Percentiles rank a stretch among this genome's conserved stretches.
phyloP scores from a whole-genome alignment of 2,329 filamentous ascomycete species.

The Curvularia sp. region DNA sequence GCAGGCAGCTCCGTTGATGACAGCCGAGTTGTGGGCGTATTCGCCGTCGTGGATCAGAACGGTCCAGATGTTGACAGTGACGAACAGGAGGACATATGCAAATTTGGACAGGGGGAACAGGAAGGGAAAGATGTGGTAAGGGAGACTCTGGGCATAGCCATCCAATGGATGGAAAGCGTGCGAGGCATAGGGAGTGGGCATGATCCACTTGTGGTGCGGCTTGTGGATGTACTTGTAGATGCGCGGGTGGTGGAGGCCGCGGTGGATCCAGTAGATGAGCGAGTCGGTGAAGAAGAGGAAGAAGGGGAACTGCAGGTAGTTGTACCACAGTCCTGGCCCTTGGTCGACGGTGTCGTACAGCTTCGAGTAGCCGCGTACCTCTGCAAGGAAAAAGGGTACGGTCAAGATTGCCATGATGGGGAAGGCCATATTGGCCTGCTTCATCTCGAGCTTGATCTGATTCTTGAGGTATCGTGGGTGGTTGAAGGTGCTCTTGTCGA shows the following conservation, averaged over 20 bases:
- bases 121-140: slow-evolving; percentile 93
- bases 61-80: slow-evolving; percentile 96
- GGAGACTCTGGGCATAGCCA: slow-evolving; percentile 85
- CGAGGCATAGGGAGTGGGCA: slow-evolving; percentile 91
- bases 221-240: slow-evolving; percentile 93
- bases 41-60: slow-evolving; percentile 96
- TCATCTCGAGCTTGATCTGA: slow-evolving; percentile 85
- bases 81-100: slow-evolving; percentile 83
- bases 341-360: slow-evolving; percentile 83
- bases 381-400: slow-evolving; percentile 78
- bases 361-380: slow-evolving; percentile 84
- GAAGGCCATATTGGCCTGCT: slow-evolving; percentile 77
- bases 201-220: slow-evolving; percentile 99
- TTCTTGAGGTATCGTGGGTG: slow-evolving; percentile 97
- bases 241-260: slow-evolving; percentile 78
- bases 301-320: slow-evolving; percentile 81
- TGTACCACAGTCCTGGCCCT: slow-evolving; percentile 79
- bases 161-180: slow-evolving; percentile 96
- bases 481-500: slow-evolving; percentile 86
- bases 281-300: slow-evolving; percentile 90
- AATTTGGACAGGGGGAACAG: slow-evolving; percentile 92
- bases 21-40: slow-evolving; percentile 86
- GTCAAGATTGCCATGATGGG: slow-evolving; percentile 85
- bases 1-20: slow-evolving; percentile 94
- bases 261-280: slow-evolving; percentile 91